Evolutionary conservation across 257 asterid species (phyloP), one percentile per base, ranked within the genome.

Genomic region (Capsicum baccatum): DNA sequence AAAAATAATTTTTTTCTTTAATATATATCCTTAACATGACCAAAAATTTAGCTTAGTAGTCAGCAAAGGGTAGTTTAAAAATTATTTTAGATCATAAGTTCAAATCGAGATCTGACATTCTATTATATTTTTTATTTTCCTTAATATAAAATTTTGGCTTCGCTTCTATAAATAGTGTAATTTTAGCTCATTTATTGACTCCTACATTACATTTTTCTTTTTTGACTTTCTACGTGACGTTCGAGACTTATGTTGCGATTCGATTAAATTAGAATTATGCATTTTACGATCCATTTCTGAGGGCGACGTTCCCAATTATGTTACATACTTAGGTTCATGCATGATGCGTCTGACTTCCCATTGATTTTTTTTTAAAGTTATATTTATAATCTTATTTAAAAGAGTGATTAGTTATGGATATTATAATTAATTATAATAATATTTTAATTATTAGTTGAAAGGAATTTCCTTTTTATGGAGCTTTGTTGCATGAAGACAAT

Each of bases 401-500:
- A n/a, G 39, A 73, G 0, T 55, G 80, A 73, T 73, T 73, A 73
- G 42, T 5, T 47, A n/a, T 73, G 42, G 1, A 1, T 42, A 9
- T 44, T 17, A 10, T 60, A 8, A 19, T 56, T 39, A 12, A n/a
- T n/a, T 17, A 17, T 9, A 42, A 48, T 16, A 71, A 47, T 26
- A 26, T 26, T 26, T 26, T 26, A 71, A 71, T 0, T 9, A 71
- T 71, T 47, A 19, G 17, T 73, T 47, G 59, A 11, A 48, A 50
- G 26, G 81, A 76, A 76, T 54, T 76, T 76, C 64, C 3, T 52
- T 76, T 76, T 8, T 15, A 54, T 54, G 62, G n/a, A 15, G 54
- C 54, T 39, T 69, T 15, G 21, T 42, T 69, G 52, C 47, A 69
- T 39, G 52, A 39, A 10, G 54, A 39, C 78, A 69, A 69, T 11